Conservation (phyloP, 495 filamentous ascomycete species). For the Daldinia decipiens region DNA sequence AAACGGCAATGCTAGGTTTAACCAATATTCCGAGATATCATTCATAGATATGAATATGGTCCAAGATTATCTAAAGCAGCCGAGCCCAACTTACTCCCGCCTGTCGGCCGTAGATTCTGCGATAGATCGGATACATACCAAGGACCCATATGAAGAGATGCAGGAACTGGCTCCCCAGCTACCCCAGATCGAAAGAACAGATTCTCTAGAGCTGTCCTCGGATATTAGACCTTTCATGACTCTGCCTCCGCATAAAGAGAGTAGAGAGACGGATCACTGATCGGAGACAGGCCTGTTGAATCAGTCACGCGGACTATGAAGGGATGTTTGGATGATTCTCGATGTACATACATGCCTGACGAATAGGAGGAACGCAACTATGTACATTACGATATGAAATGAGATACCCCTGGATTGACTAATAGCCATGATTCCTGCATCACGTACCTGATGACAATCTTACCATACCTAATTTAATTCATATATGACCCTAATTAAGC, state of each 20-base stretch:
- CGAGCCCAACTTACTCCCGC: background rate
- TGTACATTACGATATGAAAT: background rate
- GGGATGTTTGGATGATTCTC: background rate
- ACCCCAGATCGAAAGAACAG: background rate
- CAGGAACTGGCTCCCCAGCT: background rate
- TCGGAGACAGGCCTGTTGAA: background rate
- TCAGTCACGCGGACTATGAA: background rate
- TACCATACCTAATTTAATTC: background rate
- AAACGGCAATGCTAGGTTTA: background rate
- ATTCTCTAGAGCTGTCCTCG: background rate
- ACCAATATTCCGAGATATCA: background rate
- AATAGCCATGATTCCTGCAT: background rate
- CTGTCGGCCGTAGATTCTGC: background rate
- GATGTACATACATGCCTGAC: background rate
- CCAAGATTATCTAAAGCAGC: constrained; percentile 5
- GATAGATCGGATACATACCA: background rate
- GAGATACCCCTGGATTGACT: constrained; percentile 5
- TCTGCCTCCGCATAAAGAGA: background rate
- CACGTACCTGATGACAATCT: background rate
- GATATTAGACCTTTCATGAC: background rate
- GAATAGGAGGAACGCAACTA: background rate
- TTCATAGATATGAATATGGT: constrained; percentile 13
- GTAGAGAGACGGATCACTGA: background rate
- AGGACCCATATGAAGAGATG: background rate
- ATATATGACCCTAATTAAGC: too few species aligned